phyloP scores from a whole-genome alignment of 2,329 filamentous ascomycete species.

The Achaetomium macrosporum region DNA sequence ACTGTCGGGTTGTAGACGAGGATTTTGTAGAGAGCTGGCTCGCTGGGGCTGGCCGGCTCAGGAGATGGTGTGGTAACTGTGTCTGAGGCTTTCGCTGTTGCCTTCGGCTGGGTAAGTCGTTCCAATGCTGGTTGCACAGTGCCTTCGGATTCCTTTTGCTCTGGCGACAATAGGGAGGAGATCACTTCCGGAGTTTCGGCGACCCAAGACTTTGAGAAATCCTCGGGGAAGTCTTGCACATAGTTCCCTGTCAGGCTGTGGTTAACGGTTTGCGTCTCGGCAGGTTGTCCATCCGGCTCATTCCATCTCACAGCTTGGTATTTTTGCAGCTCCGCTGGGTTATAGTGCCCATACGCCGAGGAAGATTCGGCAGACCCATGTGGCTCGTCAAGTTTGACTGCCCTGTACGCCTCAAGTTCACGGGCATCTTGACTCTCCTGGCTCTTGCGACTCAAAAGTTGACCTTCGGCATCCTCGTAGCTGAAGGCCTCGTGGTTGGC shows the following conservation, averaged over 20 bases:
- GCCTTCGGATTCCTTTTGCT: slow-evolving; percentile 2
- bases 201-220: slow-evolving; percentile 42
- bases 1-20: slow-evolving; percentile 59
- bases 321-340: slow-evolving; percentile 10
- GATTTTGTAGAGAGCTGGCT: slow-evolving; percentile 51
- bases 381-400: neutral
- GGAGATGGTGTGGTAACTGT: neutral
- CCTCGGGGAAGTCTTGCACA: slow-evolving; percentile 47
- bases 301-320: slow-evolving; percentile 17
- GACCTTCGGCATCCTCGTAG: slow-evolving; percentile 20
- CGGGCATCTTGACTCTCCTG: neutral
- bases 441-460: neutral
- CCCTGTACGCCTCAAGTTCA: slow-evolving; percentile 24
- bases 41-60: slow-evolving; percentile 7
- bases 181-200: slow-evolving; percentile 10
- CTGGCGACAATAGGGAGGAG: slow-evolving; percentile 16
- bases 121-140: slow-evolving; percentile 25
- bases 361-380: neutral
- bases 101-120: slow-evolving; percentile 12
- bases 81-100: neutral
- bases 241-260: slow-evolving; percentile 41
- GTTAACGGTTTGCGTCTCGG: neutral
- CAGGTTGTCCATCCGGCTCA: slow-evolving; percentile 20
- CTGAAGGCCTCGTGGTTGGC: slow-evolving; percentile 22
- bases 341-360: neutral